Evolutionary conservation across 768 basidiomycete genomes (phyloP).

Genomic region (Russula sp.): DNA sequence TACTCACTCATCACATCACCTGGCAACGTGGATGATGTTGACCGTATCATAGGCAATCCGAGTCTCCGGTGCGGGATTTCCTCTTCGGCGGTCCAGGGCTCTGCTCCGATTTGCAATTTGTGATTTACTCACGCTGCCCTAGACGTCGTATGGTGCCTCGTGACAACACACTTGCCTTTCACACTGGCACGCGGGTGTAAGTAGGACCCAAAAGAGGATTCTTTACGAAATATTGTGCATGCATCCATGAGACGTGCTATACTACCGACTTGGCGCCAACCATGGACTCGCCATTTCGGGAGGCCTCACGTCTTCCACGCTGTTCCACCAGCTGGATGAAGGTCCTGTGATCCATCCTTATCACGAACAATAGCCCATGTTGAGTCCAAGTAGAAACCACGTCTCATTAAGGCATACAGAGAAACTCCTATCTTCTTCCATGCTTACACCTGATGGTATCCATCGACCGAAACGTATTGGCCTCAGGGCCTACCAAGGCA

Average conservation of each 20-base stretch:
- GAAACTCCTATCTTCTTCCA: slow-evolving; percentile 2
- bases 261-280: not conserved
- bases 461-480: not conserved
- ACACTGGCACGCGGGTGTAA: not conserved
- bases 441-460: not conserved
- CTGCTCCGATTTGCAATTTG: not conserved
- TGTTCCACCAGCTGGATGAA: not conserved
- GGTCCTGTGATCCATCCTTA: not conserved
- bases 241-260: not conserved
- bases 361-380: not conserved
- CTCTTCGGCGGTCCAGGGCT: not conserved
- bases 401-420: not conserved
- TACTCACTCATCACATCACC: no score
- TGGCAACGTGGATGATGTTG: not conserved
- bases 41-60: not conserved
- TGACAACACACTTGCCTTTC: not conserved
- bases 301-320: not conserved
- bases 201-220: not conserved
- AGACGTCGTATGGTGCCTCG: not conserved
- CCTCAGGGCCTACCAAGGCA: not conserved
- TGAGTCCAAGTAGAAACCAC: not conserved
- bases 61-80: not conserved
- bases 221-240: not conserved
- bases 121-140: not conserved
- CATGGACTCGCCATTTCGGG: not conserved